Percentiles rank a stretch among this genome's conserved stretches.
phyloP scores from a whole-genome alignment of 352 stramenopile genomes.

The Pythium myriotylum region DNA sequence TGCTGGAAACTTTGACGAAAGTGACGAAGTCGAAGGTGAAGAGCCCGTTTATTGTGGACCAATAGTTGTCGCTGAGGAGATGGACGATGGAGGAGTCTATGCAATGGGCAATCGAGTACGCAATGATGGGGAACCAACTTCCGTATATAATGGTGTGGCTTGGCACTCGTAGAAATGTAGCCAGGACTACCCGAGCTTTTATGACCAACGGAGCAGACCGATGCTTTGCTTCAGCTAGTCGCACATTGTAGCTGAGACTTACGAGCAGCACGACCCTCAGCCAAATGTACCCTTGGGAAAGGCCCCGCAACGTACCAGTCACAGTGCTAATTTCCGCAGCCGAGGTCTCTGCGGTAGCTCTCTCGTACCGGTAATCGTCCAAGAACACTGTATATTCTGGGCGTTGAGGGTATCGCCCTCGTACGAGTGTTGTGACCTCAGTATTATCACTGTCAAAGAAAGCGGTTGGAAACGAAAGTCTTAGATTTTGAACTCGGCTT shows the following conservation, averaged over 20 bases:
- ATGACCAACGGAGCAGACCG: neutral
- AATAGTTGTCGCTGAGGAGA: slow-evolving; percentile 12
- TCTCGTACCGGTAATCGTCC: slow-evolving; percentile 60
- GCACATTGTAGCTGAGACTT: slow-evolving; percentile 27
- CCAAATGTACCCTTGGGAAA: slow-evolving; percentile 52
- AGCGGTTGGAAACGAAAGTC: neutral
- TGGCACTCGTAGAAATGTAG: slow-evolving; percentile 42
- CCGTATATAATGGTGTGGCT: slow-evolving; percentile 60
- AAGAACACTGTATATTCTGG: slow-evolving; percentile 36
- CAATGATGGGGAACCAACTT: slow-evolving; percentile 34
- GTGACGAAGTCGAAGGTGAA: slow-evolving; percentile 20
- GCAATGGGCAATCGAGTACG: slow-evolving; percentile 35
- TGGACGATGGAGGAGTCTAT: slow-evolving; percentile 40
- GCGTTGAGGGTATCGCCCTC: slow-evolving; percentile 8
- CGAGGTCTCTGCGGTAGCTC: slow-evolving; percentile 37
- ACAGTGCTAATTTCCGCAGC: slow-evolving; percentile 27
- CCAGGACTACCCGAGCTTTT: neutral
- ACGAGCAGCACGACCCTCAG: slow-evolving; percentile 41
- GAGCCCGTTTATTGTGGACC: slow-evolving; percentile 22
- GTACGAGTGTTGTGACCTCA: slow-evolving; percentile 33
- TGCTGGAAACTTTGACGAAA: slow-evolving; percentile 22
- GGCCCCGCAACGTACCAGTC: slow-evolving; percentile 31
- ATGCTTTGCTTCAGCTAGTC: neutral
- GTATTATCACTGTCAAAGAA: slow-evolving; percentile 23
- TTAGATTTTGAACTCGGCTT: neutral